Evolutionary conservation across 129 eudicot species (phyloP).

Genomic region (Flaveria trinervia): DNA sequence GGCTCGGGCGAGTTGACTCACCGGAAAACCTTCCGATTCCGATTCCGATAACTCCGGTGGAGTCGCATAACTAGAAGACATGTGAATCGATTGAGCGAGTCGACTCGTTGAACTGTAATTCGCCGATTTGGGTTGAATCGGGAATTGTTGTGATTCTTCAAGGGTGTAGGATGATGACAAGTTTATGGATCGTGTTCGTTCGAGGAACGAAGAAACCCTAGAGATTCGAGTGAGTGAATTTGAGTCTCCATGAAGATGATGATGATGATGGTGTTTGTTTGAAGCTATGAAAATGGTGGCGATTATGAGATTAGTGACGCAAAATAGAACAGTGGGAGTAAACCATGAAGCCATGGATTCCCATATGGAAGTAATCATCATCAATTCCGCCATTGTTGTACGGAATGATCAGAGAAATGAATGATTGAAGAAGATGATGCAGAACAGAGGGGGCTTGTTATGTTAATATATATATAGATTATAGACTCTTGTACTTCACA

Average conservation of each 20-base stretch:
- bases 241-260: not conserved
- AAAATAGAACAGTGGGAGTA: slow-evolving; percentile 59
- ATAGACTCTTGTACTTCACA: too few relatives aligned
- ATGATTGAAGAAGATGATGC: slow-evolving; percentile 10
- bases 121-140: not conserved
- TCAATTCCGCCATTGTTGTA: not conserved
- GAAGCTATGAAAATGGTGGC: slow-evolving; percentile 46
- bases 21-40: not conserved
- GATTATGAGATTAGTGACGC: slow-evolving; percentile 53
- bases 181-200: slow-evolving; percentile 9
- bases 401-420: not conserved
- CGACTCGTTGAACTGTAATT: slow-evolving; percentile 30
- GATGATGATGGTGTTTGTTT: not conserved
- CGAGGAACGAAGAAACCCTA: slow-evolving; percentile 26
- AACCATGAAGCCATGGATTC: slow-evolving; percentile 44
- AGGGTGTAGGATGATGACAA: slow-evolving; percentile 17
- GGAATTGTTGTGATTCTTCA: not conserved
- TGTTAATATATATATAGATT: not conserved
- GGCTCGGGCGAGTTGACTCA: not conserved
- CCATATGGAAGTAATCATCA: slow-evolving; percentile 34
- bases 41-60: not conserved
- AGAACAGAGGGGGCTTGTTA: not conserved
- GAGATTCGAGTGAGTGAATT: slow-evolving; percentile 13
- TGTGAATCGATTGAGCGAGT: slow-evolving; percentile 30
- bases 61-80: not conserved